A percentile compares a stretch with the other conserved stretches of the same genome.
Conservation (phyloP, 257 asterid species). For the Fraxinus pennsylvanica region DNA sequence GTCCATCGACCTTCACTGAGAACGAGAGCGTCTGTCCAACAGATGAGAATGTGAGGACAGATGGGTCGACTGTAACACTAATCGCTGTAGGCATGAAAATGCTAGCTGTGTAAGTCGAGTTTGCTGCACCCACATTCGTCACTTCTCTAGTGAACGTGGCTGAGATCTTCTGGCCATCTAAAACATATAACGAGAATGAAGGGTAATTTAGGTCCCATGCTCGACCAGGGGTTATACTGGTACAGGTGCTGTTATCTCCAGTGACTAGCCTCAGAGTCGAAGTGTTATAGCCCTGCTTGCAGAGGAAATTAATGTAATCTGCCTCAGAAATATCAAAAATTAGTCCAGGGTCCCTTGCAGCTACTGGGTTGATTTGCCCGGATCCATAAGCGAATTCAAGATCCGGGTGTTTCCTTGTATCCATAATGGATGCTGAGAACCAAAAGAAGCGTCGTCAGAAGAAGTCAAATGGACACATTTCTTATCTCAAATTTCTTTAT, state of each 20-base stretch:
- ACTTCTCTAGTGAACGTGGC: constrained; percentile 44
- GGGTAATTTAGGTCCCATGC: constrained; percentile 58
- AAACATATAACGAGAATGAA: constrained; percentile 46
- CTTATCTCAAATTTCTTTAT: neutral
- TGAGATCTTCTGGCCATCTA: constrained; percentile 34
- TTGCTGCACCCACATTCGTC: constrained; percentile 49
- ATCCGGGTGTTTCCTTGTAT: constrained; percentile 34
- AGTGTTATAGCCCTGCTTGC: constrained; percentile 54
- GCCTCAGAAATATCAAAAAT: constrained; percentile 44
- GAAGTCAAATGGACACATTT: neutral
- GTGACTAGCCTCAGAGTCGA: constrained; percentile 43
- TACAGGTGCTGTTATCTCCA: constrained; percentile 46
- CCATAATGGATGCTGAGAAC: constrained; percentile 39
- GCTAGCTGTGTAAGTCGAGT: constrained; percentile 38
- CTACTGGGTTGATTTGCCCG: constrained; percentile 48
- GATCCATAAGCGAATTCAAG: constrained; percentile 50
- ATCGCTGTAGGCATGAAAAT: constrained; percentile 15
- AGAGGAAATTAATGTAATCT: constrained; percentile 49
- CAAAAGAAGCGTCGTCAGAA: neutral
- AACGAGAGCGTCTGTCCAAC: constrained; percentile 53
- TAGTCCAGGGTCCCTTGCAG: constrained; percentile 48
- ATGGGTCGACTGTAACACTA: constrained; percentile 37
- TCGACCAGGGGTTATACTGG: constrained; percentile 38
- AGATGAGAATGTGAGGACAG: constrained; percentile 43
- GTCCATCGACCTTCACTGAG: constrained; percentile 46